Evolutionary conservation across 2,329 filamentous ascomycete species (phyloP).

Genomic region (Xylaria sp.): DNA sequence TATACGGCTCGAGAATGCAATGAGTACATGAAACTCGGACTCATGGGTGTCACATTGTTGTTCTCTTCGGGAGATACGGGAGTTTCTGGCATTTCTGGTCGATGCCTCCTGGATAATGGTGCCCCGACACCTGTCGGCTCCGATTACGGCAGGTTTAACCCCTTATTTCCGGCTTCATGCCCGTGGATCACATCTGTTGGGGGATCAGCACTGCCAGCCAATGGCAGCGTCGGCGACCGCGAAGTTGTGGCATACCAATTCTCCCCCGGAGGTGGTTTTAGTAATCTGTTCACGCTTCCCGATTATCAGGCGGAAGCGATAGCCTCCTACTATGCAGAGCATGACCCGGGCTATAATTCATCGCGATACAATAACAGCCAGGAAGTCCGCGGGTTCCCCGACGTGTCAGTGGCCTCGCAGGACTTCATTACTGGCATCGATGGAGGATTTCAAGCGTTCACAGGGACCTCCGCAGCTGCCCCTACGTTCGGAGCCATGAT

Average conservation of each 20-base stretch:
- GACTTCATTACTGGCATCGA: constrained; percentile 41
- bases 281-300: constrained; percentile 43
- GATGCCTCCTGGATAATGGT: constrained; percentile 15
- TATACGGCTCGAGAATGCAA: constrained; percentile 63
- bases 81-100: constrained; percentile 17
- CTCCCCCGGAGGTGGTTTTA: constrained; percentile 37
- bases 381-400: constrained; percentile 45
- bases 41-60: constrained; percentile 31
- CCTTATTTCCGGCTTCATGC: constrained; percentile 25
- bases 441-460: constrained; percentile 38
- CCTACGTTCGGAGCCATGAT: constrained; percentile 35
- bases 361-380: constrained; percentile 32
- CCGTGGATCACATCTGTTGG: constrained; percentile 29
- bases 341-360: constrained; percentile 43
- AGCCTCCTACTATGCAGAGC: constrained; percentile 41
- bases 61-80: constrained; percentile 33
- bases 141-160: constrained; percentile 11
- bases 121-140: not conserved
- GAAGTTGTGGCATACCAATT: constrained; percentile 17
- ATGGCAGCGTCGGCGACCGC: constrained; percentile 18
- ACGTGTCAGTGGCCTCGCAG: constrained; percentile 45
- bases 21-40: constrained; percentile 49
- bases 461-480: constrained; percentile 42
- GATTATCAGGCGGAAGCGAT: constrained; percentile 44
- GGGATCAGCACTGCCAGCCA: constrained; percentile 11